Evolutionary conservation across 768 basidiomycete genomes (phyloP).

Genomic region (Leccinum sublutescens): DNA sequence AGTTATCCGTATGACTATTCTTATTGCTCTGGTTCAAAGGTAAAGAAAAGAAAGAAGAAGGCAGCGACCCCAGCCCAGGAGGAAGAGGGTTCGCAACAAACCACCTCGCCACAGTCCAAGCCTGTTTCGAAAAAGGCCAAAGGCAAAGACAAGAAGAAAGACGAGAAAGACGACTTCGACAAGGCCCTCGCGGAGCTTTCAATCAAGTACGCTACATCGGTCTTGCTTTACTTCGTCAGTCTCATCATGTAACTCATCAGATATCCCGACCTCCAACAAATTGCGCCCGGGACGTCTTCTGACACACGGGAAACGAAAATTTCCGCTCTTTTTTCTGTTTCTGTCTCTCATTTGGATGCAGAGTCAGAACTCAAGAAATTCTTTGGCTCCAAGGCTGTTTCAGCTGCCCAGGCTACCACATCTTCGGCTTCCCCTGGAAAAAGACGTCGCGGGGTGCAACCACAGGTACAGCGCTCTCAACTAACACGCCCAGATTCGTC

Average conservation of each 20-base stretch:
- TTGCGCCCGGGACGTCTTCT: slow-evolving; percentile 21
- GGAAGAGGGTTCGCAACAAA: slow-evolving; percentile 7
- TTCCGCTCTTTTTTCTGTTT: slow-evolving; percentile 70
- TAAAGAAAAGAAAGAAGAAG: slow-evolving; percentile 44
- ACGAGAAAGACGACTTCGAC: slow-evolving; percentile 77
- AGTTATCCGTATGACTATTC: not conserved
- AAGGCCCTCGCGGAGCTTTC: slow-evolving; percentile 82
- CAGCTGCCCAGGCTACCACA: slow-evolving; percentile 48
- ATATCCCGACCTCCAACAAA: slow-evolving; percentile 52
- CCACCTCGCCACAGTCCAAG: slow-evolving; percentile 33
- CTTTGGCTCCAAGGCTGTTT: slow-evolving; percentile 89
- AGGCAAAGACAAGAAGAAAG: slow-evolving; percentile 60
- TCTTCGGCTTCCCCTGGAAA: slow-evolving; percentile 35
- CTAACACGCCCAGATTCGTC: slow-evolving; percentile 72
- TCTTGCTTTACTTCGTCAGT: not conserved
- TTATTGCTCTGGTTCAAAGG: slow-evolving; percentile 17
- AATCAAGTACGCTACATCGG: slow-evolving; percentile 49
- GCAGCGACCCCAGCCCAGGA: not conserved
- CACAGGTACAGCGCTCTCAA: slow-evolving; percentile 54
- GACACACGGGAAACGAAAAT: slow-evolving; percentile 36
- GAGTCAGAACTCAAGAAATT: slow-evolving; percentile 92
- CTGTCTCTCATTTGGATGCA: slow-evolving; percentile 75
- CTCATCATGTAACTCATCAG: slow-evolving; percentile 29
- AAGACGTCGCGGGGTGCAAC: slow-evolving; percentile 36
- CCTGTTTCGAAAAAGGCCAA: slow-evolving; percentile 59